Base-by-base conservation (phyloP, 768 basidiomycete genomes). In the Pholiota molesta region DNA sequence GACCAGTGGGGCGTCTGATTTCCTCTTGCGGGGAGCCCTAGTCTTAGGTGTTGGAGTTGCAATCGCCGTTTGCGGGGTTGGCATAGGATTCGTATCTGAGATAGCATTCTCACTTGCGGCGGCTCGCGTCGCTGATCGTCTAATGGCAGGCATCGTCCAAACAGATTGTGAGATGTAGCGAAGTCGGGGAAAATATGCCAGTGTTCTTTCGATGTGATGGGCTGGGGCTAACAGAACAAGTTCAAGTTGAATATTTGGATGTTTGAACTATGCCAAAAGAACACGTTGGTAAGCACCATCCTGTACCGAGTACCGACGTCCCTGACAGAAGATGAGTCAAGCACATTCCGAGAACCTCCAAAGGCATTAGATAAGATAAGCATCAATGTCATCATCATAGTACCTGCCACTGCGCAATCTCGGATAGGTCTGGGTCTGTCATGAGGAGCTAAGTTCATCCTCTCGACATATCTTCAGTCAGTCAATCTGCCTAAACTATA, bases 141-240 rank as follows among this genome's bases (percentile, higher is more conserved):
- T 64, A 60, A 74, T 74, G 44, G 70, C 66, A 53, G 74, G 75
- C 78, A 79, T 79, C 10, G 5, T 69, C 47, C 29, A 29, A 29
- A 44, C 55, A 40, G 55, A 44, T 13, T 21, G 59, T 49, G 33
- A 17, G 53, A 47, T 51, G 45, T 31, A 33, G 29, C 42, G 28
- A 54, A 57, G 58, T 33, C 33, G 57, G 28, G 51, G 45, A 35
- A 52, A 52, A 56, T 58, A 19, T 53, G 39, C 53, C 19, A 60
- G 47, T 58, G 44, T 19, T 58, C 26, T 35, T 54, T 54, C 13
- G 31, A n/a, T n/a, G 31, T n/a, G 14, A 39, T 23, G 52, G 35
- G 5, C 31, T n/a, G 44, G 47, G 19, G 47, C 5, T 10, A 49
- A 49, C 23, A 28, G n/a, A 5, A 49, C 23, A 26, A 49, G 11